Evolutionary conservation across 2,329 filamentous ascomycete species (phyloP).

Genomic region (Cladosporium sphaerospermum): DNA sequence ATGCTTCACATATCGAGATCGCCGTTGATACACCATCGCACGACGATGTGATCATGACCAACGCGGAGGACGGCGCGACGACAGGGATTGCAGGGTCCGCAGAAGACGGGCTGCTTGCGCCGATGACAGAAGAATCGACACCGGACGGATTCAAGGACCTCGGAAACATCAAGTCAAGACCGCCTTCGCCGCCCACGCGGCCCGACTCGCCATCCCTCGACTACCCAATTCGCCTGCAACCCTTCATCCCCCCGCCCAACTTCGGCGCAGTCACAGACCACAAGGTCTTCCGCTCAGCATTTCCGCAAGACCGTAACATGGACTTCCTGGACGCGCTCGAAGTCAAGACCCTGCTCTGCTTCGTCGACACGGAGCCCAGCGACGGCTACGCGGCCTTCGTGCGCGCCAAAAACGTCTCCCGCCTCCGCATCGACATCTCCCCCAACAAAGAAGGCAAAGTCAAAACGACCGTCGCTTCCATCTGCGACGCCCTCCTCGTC

Average conservation of each 20-base stretch:
- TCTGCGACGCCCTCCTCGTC: conserved; percentile 64
- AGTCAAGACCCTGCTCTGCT: conserved; percentile 72
- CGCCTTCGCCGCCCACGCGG: conserved; percentile 22
- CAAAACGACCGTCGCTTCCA: conserved; percentile 58
- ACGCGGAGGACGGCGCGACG: neutral
- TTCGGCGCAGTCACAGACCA: conserved; percentile 69
- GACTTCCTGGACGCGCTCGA: conserved; percentile 60
- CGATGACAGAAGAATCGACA: neutral
- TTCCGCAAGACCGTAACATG: conserved; percentile 66
- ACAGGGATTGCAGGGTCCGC: neutral
- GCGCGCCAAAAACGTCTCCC: conserved; percentile 58
- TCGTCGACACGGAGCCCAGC: conserved; percentile 44
- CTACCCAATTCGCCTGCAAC: conserved; percentile 31
- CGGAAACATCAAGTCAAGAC: conserved; percentile 17
- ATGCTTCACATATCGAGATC: neutral
- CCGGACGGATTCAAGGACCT: neutral
- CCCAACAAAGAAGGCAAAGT: conserved; percentile 73
- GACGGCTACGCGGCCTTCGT: conserved; percentile 56
- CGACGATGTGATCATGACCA: conserved; percentile 3
- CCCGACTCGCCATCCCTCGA: conserved; percentile 5
- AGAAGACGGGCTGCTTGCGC: neutral
- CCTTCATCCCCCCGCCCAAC: conserved; percentile 55
- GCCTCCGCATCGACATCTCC: conserved; percentile 69
- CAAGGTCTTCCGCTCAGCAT: conserved; percentile 73
- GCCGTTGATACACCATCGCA: neutral